Evolutionary conservation across 2,329 filamentous ascomycete genomes (phyloP).

Genomic region (Achaetomium macrosporum): DNA sequence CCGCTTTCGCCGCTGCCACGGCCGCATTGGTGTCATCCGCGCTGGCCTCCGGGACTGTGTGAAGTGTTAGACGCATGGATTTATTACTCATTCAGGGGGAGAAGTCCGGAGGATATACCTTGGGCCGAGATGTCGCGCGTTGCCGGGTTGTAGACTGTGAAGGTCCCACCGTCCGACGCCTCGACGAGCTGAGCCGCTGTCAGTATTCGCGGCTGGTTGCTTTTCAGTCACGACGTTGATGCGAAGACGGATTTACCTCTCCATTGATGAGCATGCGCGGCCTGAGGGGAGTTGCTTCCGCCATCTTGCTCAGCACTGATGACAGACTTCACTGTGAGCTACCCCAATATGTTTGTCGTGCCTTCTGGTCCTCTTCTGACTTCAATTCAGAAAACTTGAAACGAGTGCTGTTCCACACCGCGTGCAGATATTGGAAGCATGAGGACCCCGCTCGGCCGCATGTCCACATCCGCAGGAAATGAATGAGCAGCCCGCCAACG

Average conservation of each 20-base stretch:
- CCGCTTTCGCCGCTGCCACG: slow-evolving; percentile 38
- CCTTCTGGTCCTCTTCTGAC: too few relatives aligned
- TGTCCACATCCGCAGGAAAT: neutral
- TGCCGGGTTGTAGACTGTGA: slow-evolving; percentile 39
- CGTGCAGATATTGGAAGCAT: neutral
- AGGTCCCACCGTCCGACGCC: slow-evolving; percentile 41
- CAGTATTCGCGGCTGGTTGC: neutral
- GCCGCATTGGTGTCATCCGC: slow-evolving; percentile 38
- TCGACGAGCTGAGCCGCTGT: slow-evolving; percentile 33
- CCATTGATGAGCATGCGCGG: slow-evolving; percentile 46
- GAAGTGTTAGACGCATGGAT: neutral
- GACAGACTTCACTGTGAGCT: neutral
- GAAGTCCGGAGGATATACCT: slow-evolving; percentile 18
- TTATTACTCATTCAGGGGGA: neutral
- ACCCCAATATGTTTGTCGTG: too few relatives aligned
- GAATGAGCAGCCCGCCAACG: neutral
- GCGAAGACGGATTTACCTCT: slow-evolving; percentile 29
- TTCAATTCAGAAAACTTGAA: too few relatives aligned
- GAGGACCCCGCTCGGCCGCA: neutral
- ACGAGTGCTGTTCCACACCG: too few relatives aligned
- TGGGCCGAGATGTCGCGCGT: slow-evolving; percentile 35
- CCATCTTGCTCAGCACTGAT: slow-evolving; percentile 5
- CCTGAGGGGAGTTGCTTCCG: slow-evolving; percentile 18
- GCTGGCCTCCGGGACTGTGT: slow-evolving; percentile 39
- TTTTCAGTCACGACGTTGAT: neutral